Evolutionary conservation across 371 early-diverging fungal genomes (phyloP).

Genomic region (Saksenaea vasiformis): DNA sequence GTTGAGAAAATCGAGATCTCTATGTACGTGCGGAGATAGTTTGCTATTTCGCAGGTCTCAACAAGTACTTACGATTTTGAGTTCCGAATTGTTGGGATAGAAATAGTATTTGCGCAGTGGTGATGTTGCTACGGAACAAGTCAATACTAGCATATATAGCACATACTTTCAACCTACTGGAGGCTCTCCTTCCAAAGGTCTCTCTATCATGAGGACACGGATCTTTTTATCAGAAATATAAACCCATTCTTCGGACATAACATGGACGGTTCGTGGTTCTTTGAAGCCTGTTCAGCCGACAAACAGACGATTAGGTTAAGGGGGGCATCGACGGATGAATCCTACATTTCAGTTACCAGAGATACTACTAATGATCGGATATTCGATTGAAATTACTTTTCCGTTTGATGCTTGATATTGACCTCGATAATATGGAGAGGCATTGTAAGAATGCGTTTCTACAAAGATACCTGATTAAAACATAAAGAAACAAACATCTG

Average conservation of each 20-base stretch:
- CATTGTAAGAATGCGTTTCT: slow-evolving; percentile 63
- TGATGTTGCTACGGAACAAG: slow-evolving; percentile 21
- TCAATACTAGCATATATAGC: neutral
- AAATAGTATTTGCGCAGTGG: slow-evolving; percentile 28
- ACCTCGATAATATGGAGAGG: slow-evolving; percentile 61
- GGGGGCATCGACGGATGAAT: neutral
- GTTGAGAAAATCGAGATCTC: slow-evolving; percentile 61
- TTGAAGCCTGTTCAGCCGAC: slow-evolving; percentile 42
- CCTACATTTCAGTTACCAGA: slow-evolving; percentile 34
- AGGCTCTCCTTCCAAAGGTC: slow-evolving; percentile 59
- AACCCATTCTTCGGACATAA: slow-evolving; percentile 57
- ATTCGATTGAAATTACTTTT: slow-evolving; percentile 58
- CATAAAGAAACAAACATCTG: neutral
- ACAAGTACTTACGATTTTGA: slow-evolving; percentile 42
- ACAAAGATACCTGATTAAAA: slow-evolving; percentile 11
- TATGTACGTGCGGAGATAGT: slow-evolving; percentile 16
- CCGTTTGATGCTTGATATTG: slow-evolving; percentile 59
- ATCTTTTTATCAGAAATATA: slow-evolving; percentile 52
- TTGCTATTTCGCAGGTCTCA: neutral
- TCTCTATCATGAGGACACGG: slow-evolving; percentile 49
- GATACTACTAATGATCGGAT: slow-evolving; percentile 48
- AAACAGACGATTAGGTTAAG: slow-evolving; percentile 1
- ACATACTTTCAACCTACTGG: slow-evolving; percentile 19
- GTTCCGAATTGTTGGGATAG: slow-evolving; percentile 53
- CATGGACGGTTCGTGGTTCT: slow-evolving; percentile 53